A percentile compares a stretch with the other conserved stretches of the same genome.
phyloP scores from a whole-genome alignment of 345 rosid species.

The Cardamine resedifolia region DNA sequence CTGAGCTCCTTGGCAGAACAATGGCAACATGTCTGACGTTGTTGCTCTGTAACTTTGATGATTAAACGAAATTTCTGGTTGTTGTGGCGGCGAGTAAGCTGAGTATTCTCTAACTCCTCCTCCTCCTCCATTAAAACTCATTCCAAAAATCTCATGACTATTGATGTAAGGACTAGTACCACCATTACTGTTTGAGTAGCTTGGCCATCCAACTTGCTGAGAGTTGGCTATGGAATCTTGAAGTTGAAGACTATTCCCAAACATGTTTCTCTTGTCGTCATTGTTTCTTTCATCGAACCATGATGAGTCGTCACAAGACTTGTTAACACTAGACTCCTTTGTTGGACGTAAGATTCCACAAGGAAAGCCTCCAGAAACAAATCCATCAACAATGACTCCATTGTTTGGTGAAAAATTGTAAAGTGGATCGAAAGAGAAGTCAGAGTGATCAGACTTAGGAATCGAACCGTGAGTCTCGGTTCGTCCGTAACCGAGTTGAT shows the following conservation, averaged over 20 bases:
- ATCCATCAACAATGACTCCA: not conserved
- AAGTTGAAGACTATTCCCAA: not conserved
- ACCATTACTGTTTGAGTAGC: conserved; percentile 8
- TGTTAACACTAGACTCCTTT: not conserved
- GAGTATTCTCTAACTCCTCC: conserved; percentile 4
- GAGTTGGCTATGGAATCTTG: conserved; percentile 17
- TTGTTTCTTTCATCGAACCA: conserved; percentile 7
- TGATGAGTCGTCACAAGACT: not conserved
- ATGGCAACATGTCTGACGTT: conserved; percentile 22
- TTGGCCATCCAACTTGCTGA: conserved; percentile 29
- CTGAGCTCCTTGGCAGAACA: conserved; percentile 27
- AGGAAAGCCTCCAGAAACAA: conserved; percentile 17
- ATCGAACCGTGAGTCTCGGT: conserved; percentile 5
- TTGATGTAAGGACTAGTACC: conserved; percentile 16
- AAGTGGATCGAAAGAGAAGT: conserved; percentile 15
- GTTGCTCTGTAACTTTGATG: not conserved
- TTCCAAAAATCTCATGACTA: conserved; percentile 14
- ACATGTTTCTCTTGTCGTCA: conserved; percentile 25
- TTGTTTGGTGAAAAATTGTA: not conserved
- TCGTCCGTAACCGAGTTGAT: conserved; percentile 1
- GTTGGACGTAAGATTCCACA: conserved; percentile 2
- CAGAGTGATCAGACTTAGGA: conserved; percentile 11
- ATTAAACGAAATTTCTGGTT: not conserved
- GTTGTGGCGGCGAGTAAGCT: not conserved
- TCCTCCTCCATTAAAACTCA: not conserved